Percentiles rank a stretch among this genome's conserved stretches.
Conservation (phyloP, 2,329 filamentous ascomycete genomes). For the Fusarium piperis region DNA sequence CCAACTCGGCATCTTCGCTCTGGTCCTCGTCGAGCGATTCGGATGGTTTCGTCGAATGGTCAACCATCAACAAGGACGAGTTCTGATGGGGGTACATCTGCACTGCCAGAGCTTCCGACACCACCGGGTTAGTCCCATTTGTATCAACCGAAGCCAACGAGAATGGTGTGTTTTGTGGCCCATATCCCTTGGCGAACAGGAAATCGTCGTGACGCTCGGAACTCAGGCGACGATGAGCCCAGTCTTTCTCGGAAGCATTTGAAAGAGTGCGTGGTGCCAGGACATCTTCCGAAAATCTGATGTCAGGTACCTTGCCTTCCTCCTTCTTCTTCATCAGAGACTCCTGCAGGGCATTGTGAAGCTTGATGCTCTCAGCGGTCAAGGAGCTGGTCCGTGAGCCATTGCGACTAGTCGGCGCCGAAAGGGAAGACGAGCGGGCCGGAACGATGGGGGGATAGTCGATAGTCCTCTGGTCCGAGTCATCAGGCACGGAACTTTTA, state of each 20-base stretch:
- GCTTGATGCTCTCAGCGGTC: slow-evolving; percentile 66
- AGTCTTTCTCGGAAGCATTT: slow-evolving; percentile 48
- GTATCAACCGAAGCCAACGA: slow-evolving; percentile 70
- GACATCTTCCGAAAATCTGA: slow-evolving; percentile 24
- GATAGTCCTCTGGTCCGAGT: slow-evolving; percentile 64
- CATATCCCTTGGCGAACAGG: slow-evolving; percentile 62
- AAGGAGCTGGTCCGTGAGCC: slow-evolving; percentile 64
- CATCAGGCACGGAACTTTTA: slow-evolving; percentile 59
- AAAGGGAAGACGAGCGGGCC: slow-evolving; percentile 67
- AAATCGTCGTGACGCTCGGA: slow-evolving; percentile 64
- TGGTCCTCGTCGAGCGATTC: slow-evolving; percentile 53
- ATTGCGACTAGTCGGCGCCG: slow-evolving; percentile 69
- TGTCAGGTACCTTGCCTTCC: slow-evolving; percentile 15
- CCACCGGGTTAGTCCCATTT: slow-evolving; percentile 68
- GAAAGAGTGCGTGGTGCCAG: slow-evolving; percentile 9
- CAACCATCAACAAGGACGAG: slow-evolving; percentile 69
- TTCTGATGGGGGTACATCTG: slow-evolving; percentile 73
- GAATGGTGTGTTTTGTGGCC: slow-evolving; percentile 69
- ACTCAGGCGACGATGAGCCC: slow-evolving; percentile 44
- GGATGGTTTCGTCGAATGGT: slow-evolving; percentile 63
- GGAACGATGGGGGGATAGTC: slow-evolving; percentile 69
- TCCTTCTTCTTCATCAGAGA: slow-evolving; percentile 36
- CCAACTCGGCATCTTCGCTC: slow-evolving; percentile 31
- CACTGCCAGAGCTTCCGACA: slow-evolving; percentile 70
- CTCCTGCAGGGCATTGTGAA: slow-evolving; percentile 58